Base-by-base conservation (phyloP, 257 asterid species). In the Solanum medicagineum region DNA sequence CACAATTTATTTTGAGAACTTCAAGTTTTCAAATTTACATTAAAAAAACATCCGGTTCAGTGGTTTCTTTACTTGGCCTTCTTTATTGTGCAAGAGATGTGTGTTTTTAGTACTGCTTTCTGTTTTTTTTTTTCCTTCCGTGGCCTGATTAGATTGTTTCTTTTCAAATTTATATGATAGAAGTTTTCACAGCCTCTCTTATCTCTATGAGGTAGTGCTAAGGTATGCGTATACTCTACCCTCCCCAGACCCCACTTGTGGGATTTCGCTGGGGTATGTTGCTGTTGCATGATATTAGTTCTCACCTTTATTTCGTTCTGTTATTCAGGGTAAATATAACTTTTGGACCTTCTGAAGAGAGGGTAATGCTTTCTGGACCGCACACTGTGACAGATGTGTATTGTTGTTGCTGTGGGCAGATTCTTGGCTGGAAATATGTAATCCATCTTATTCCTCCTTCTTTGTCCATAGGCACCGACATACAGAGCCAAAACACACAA, bases 361-460 rank as follows among this genome's bases (percentile, higher is more conserved):
- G 97, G 88, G 55, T 86, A 90, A 95, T 95, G 99, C 87, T 93
- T 42, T 90, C 98, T 29, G 97, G 98, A 62, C 87, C 85, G 94
- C 97, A 95, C 81, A 94, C 94, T 1, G 94, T 95, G 1, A 94
- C 94, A 4, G 99, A 95, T 86, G 89, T 92, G 29, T 95, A 89
- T 87, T 95, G 99, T 88, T 91, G 94, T 90, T 89, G 84, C 80
- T 95, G 99, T 57, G 96, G 98, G 51, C 96, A 93, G 69, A 88
- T 89, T 55, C 89, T 93, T 75, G 98, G 99, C 81, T 95, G 99
- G 98, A 95, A 95, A 95, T 94, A 94, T 49, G 98, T 95, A 73
- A 74, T 80, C 87, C 83, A 49, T 86, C 26, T 47, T 51, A 80
- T 83, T 66, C 80, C 86, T 65, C 68, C 65, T 22, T 13, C 32